Conservation (phyloP, 176 grass and related monocot species). For the Avena insularis region DNA sequence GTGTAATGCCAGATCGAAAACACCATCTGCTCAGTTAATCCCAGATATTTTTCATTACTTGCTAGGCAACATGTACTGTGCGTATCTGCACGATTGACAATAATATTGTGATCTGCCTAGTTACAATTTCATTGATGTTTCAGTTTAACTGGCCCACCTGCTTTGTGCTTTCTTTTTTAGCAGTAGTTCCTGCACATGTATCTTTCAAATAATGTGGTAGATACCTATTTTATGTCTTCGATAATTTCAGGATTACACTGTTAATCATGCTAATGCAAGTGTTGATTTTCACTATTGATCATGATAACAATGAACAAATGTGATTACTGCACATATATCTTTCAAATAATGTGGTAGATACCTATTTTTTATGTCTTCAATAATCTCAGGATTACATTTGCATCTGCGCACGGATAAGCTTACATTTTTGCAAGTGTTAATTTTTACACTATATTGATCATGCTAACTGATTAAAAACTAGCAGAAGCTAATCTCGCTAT, state of each 20-base stretch:
- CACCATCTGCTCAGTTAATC: background rate
- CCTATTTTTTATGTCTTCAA: background rate
- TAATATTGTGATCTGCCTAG: background rate
- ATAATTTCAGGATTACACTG: background rate
- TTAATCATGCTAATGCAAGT: background rate
- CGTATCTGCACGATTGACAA: background rate
- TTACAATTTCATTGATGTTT: background rate
- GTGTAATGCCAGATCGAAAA: background rate
- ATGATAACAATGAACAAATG: background rate
- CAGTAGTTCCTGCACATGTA: background rate
- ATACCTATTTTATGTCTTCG: background rate
- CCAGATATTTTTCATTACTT: background rate
- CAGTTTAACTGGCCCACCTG: background rate
- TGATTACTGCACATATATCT: background rate
- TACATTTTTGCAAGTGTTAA: background rate
- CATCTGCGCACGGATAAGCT: background rate
- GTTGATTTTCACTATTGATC: background rate
- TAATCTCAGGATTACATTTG: background rate
- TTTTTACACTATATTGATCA: background rate
- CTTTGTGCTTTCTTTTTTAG: background rate
- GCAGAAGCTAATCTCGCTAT: background rate
- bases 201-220: background rate
- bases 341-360: background rate
- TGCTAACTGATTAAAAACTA: background rate
- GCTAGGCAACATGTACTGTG: background rate